Evolutionary conservation across 2,329 filamentous ascomycete genomes (phyloP).

Genomic region (Knoxdaviesia capensis): DNA sequence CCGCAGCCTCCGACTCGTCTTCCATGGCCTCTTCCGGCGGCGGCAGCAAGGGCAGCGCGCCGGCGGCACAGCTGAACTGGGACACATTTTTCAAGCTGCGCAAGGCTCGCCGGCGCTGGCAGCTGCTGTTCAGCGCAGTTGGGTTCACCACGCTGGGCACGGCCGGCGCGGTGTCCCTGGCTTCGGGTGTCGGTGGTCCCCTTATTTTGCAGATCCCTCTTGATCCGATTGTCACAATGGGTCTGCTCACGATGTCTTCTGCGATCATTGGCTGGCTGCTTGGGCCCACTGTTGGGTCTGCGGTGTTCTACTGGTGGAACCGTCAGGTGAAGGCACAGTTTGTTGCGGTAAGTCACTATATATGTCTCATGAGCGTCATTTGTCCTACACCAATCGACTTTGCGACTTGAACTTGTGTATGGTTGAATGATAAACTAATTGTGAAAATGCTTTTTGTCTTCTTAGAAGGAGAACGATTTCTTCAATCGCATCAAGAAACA

Average conservation of each 20-base stretch:
- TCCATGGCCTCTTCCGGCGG: slow-evolving; percentile 8
- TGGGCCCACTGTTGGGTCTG: slow-evolving; percentile 65
- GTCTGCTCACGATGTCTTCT: slow-evolving; percentile 56
- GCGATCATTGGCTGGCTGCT: slow-evolving; percentile 73
- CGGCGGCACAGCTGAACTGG: slow-evolving; percentile 46
- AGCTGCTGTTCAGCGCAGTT: slow-evolving; percentile 55
- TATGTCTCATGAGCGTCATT: neutral
- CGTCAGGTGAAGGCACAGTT: slow-evolving; percentile 46
- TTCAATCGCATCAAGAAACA: slow-evolving; percentile 81
- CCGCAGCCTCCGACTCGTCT: slow-evolving; percentile 4
- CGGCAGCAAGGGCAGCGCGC: slow-evolving; percentile 11
- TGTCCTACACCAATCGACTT: neutral
- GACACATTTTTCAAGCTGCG: slow-evolving; percentile 84
- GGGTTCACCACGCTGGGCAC: slow-evolving; percentile 42
- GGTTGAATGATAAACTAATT: neutral
- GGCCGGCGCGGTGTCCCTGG: slow-evolving; percentile 43
- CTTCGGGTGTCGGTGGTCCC: slow-evolving; percentile 51
- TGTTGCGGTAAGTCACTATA: slow-evolving; percentile 32
- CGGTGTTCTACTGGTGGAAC: slow-evolving; percentile 60
- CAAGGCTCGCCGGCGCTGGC: slow-evolving; percentile 65
- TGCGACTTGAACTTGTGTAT: neutral
- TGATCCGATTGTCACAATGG: slow-evolving; percentile 74
- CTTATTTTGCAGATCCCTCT: slow-evolving; percentile 54
- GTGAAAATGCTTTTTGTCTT: slow-evolving; percentile 1
- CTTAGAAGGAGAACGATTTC: slow-evolving; percentile 80